These are phyloP conservation scores for Cyclospora cayetanensis DNA, from an alignment of 169 alveolate genomes.

Conservation along the genomic window DNA sequence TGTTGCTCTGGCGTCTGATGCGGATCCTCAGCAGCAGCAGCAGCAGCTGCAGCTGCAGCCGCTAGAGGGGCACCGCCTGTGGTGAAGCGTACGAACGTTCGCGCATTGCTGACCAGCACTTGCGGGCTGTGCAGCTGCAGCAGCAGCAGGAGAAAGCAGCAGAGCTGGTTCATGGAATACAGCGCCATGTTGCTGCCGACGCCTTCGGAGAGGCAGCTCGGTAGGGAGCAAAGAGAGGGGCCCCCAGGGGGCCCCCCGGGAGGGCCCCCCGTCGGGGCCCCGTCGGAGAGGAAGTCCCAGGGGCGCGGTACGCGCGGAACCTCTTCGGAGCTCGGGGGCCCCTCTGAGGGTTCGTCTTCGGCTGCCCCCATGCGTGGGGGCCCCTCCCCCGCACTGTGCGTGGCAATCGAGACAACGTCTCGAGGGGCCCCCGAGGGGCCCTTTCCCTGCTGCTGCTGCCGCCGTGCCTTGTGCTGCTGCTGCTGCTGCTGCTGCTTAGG, in stretches of 20 bases:
- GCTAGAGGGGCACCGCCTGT: background rate
- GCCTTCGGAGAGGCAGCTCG: background rate
- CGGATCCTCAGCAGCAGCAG: background rate
- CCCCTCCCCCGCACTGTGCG: no score
- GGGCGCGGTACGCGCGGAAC: background rate
- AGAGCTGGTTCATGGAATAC: background rate
- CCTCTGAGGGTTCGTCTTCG: no score
- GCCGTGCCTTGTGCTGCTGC: background rate
- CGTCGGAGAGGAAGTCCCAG: background rate
- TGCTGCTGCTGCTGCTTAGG: background rate
- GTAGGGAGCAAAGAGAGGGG: background rate
- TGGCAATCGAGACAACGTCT: no score
- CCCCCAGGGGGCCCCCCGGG: background rate
- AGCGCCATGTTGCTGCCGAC: background rate
- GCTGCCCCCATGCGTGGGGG: no score
- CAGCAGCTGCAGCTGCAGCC: background rate
- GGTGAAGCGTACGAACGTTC: background rate
- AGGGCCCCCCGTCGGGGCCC: background rate
- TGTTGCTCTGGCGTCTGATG: background rate
- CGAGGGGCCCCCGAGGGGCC: no score
- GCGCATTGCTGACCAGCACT: background rate
- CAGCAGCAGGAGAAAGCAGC: slow-evolving; percentile 12
- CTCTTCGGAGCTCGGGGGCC: no score
- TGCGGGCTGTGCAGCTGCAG: slow-evolving; percentile 5
- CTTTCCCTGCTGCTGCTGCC: background rate